Percentiles rank a stretch among this genome's conserved stretches.
Evolutionary conservation across 805 yeast genomes (phyloP).

Genomic region (Cyberlindnera subsufficiens): DNA sequence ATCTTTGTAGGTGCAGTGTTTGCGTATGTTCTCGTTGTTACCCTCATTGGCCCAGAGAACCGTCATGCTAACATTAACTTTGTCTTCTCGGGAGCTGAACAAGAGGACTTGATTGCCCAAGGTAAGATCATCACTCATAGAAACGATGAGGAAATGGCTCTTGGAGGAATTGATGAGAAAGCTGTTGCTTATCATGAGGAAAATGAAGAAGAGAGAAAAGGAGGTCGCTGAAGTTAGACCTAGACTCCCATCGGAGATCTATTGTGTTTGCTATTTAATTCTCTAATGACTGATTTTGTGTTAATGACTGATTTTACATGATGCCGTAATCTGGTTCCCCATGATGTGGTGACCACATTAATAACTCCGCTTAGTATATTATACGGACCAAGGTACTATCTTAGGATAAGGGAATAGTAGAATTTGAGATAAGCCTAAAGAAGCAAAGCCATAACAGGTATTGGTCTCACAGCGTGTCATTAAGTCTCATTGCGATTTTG

Average conservation of each 20-base stretch:
- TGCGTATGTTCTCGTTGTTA: conserved; percentile 42
- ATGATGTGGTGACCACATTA: too few relatives aligned
- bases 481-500: too few relatives aligned
- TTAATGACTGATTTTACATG: too few relatives aligned
- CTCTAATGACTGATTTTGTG: too few relatives aligned
- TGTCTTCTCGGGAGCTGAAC: conserved; percentile 19
- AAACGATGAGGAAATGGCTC: conserved; percentile 10
- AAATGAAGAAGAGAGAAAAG: background rate
- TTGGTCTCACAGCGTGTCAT: too few relatives aligned
- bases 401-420: too few relatives aligned
- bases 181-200: conserved; percentile 5
- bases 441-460: too few relatives aligned
- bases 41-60: conserved; percentile 59
- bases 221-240: background rate
- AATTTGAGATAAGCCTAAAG: too few relatives aligned
- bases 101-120: conserved; percentile 16
- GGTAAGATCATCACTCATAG: conserved; percentile 20
- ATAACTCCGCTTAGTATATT: too few relatives aligned
- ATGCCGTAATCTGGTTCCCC: too few relatives aligned
- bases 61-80: conserved; percentile 27
- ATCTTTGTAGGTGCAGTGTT: conserved; percentile 62
- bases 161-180: conserved; percentile 6
- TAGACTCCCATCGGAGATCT: background rate
- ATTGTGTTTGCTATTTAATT: too few relatives aligned
- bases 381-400: too few relatives aligned